These are phyloP conservation scores for Jaltomata sinuosa DNA, from an alignment of 257 asterid genomes.

Conservation along the genomic window DNA sequence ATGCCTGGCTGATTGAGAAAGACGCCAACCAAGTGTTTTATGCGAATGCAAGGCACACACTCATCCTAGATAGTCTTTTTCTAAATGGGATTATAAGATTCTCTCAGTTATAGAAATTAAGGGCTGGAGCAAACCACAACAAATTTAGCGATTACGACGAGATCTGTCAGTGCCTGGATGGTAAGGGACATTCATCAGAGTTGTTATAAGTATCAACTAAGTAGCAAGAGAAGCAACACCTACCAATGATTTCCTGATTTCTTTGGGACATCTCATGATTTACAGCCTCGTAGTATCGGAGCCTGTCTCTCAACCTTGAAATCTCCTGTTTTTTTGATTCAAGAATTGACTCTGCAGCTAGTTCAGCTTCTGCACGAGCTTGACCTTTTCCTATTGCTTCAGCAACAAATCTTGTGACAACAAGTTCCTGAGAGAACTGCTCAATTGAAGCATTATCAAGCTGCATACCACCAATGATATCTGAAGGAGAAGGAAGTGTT, in stretches of 20 bases:
- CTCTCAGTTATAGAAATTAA: background rate
- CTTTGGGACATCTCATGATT: constrained; percentile 90
- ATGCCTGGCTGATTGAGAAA: background rate
- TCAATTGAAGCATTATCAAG: constrained; percentile 23
- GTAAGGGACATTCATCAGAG: background rate
- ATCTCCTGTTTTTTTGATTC: constrained; percentile 78
- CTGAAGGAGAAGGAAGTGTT: constrained; percentile 48
- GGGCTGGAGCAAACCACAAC: background rate
- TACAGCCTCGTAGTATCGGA: constrained; percentile 77
- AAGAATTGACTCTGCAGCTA: constrained; percentile 36
- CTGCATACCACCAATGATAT: constrained; percentile 24
- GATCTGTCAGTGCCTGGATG: background rate
- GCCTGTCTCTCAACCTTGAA: constrained; percentile 52
- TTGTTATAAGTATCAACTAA: background rate
- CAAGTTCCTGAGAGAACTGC: constrained; percentile 48
- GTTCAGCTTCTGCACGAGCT: constrained; percentile 73
- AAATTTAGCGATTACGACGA: background rate
- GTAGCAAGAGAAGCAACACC: constrained; percentile 8
- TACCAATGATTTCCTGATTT: constrained; percentile 70
- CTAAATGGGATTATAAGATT: background rate
- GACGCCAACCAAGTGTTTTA: background rate
- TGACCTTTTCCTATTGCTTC: constrained; percentile 64
- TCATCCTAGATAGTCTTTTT: background rate
- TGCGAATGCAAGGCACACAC: background rate
- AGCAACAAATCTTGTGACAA: constrained; percentile 50